Percentiles rank a stretch among this genome's conserved stretches.
Conservation (phyloP, 2,329 filamentous ascomycete species). For the Elsinoe fawcettii region DNA sequence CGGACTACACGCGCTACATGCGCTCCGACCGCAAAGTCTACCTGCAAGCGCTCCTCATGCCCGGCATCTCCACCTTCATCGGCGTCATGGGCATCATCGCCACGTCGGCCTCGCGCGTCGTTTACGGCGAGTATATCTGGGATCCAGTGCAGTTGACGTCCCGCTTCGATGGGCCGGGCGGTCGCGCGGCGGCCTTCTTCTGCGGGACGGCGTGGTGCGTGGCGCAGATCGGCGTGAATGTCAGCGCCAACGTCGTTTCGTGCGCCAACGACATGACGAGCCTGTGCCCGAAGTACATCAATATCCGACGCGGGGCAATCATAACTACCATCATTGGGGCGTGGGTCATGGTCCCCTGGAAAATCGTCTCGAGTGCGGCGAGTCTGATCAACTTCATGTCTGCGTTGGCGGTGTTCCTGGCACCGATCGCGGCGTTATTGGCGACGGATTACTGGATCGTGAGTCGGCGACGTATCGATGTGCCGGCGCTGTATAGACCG, state of each 20-base stretch:
- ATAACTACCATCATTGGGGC: constrained; percentile 39
- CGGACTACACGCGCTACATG: constrained; percentile 32
- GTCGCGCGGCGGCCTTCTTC: constrained; percentile 29
- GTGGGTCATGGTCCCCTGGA: constrained; percentile 58
- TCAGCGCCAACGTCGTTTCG: constrained; percentile 47
- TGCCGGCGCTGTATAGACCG: constrained; percentile 43
- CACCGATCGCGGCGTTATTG: constrained; percentile 55
- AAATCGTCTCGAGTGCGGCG: constrained; percentile 52
- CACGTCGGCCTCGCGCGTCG: constrained; percentile 47
- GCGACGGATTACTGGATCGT: constrained; percentile 54
- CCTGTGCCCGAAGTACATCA: constrained; percentile 46
- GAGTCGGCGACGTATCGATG: constrained; percentile 39
- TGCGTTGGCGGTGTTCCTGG: constrained; percentile 58
- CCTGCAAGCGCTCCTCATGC: constrained; percentile 36
- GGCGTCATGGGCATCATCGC: constrained; percentile 51
- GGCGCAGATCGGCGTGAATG: constrained; percentile 44
- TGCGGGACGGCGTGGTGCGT: constrained; percentile 42
- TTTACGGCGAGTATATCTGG: constrained; percentile 43
- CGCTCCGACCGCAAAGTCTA: constrained; percentile 26
- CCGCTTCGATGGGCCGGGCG: constrained; percentile 23
- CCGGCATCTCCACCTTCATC: constrained; percentile 43
- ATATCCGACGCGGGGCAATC: constrained; percentile 35
- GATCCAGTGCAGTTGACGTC: constrained; percentile 29
- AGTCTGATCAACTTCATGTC: constrained; percentile 52
- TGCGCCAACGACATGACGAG: constrained; percentile 47